Conservation (phyloP, 2,329 filamentous ascomycete species). For the Neurospora sp. region DNA sequence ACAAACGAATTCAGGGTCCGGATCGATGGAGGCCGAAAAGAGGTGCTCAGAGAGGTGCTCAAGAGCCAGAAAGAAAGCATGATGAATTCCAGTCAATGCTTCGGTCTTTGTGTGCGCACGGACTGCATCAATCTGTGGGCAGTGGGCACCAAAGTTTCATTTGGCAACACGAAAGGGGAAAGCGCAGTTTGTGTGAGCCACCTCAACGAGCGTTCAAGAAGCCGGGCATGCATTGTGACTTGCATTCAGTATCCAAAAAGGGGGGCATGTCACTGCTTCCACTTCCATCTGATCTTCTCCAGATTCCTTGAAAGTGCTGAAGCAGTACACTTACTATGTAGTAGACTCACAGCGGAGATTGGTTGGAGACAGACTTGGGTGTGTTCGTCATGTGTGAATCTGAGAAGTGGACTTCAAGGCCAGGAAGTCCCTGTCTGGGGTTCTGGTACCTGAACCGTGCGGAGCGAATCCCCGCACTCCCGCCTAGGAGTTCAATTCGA, state of each 20-base stretch:
- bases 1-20: neutral
- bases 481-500: neutral
- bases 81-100: no score
- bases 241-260: neutral
- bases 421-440: neutral
- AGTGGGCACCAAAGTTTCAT: neutral
- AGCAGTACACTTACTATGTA: neutral
- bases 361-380: neutral
- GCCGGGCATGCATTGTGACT: neutral
- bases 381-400: neutral
- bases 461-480: neutral
- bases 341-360: neutral
- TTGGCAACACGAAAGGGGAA: neutral
- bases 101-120: neutral
- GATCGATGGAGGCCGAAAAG: neutral
- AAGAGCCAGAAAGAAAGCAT: no score
- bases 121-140: neutral
- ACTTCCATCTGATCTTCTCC: neutral
- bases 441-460: neutral
- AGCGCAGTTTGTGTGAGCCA: neutral
- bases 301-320: neutral
- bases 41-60: neutral
- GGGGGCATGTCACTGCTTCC: neutral
- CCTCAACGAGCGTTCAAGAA: neutral
- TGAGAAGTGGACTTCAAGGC: neutral